Conservation (phyloP, 768 basidiomycete genomes). For the Dictyophora rubrovolvata region DNA sequence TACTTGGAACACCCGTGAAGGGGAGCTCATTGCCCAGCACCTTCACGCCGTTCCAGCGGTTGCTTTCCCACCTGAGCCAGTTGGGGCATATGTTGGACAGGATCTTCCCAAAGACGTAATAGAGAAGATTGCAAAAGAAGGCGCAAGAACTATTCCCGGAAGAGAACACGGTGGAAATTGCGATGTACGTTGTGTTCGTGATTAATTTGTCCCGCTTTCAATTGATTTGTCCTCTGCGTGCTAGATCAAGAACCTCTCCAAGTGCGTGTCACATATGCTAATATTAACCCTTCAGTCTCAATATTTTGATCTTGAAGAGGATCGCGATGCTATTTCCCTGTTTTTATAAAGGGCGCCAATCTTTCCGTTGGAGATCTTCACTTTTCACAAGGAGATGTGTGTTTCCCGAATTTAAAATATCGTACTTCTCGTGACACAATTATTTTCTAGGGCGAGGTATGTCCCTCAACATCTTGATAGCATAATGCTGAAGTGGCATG, state of each 20-base stretch:
- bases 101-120: conserved; percentile 37
- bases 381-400: conserved; percentile 67
- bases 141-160: conserved; percentile 65
- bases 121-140: conserved; percentile 50
- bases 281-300: background rate
- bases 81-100: conserved; percentile 61
- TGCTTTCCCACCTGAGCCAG: conserved; percentile 50
- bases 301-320: conserved; percentile 28
- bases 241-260: conserved; percentile 70
- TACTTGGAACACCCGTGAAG: conserved; percentile 68
- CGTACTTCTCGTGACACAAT: conserved; percentile 8
- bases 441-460: conserved; percentile 45
- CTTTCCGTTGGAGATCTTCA: conserved; percentile 72
- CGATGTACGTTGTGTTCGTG: conserved; percentile 34
- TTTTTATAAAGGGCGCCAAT: conserved; percentile 67
- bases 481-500: background rate
- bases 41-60: conserved; percentile 47
- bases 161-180: conserved; percentile 77
- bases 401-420: conserved; percentile 9
- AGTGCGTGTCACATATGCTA: conserved; percentile 20
- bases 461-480: background rate
- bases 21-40: conserved; percentile 47
- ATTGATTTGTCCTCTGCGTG: background rate
- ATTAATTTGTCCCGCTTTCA: background rate
- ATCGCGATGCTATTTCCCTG: conserved; percentile 67